Base-by-base conservation (phyloP, 352 stramenopile genomes). In the Pythium plurisporium region DNA sequence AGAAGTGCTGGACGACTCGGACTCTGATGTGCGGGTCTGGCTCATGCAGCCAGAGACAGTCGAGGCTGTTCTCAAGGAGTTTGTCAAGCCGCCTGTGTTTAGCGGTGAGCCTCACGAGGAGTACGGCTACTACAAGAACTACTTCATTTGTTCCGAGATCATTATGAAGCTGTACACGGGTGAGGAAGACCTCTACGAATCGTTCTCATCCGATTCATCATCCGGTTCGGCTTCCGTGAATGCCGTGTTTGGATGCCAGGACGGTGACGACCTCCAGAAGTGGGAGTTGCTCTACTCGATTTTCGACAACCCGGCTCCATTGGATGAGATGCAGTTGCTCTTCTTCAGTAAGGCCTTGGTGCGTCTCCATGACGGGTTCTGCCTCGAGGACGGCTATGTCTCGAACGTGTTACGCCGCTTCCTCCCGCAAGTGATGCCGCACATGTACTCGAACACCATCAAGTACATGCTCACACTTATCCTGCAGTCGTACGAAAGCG, bases 121-220 rank as follows among this genome's bases (percentile, higher is more conserved):
- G 67, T 94, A 94, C 60, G 85, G 85, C 6, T 94, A 87, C 64
- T 94, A 94, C 72, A 94, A 94, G 62, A 88, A 86, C 47, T 81
- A 89, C 52, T 94, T 94, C 56, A 60, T 94, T 30, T 94, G 85
- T 69, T 94, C 85, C 2, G 85, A 94, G 71, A 92, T 94, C 63
- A 92, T 94, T 53, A 94, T 94, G 85, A 91, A 91, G 59, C 71
- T 94, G 5, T 94, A 94, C 69, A 93, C 85, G 22, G 85, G 85
- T 29, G 85, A 94, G 48, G 85, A 94, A 34, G 85, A 94, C 46
- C 51, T 94, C 55, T 94, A 94, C 67, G 82, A 94, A 54, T 94
- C 85, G 15, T 94, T 94, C 52, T 92, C 82, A 34, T 91, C 80
- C 0, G 82, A 90, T 56, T 91, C 82, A 15, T 89, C 79, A 30